Evolutionary conservation across 2,329 filamentous ascomycete genomes (phyloP), one percentile per base, ranked within the genome.

Genomic region (Furcasterigmium sp.): DNA sequence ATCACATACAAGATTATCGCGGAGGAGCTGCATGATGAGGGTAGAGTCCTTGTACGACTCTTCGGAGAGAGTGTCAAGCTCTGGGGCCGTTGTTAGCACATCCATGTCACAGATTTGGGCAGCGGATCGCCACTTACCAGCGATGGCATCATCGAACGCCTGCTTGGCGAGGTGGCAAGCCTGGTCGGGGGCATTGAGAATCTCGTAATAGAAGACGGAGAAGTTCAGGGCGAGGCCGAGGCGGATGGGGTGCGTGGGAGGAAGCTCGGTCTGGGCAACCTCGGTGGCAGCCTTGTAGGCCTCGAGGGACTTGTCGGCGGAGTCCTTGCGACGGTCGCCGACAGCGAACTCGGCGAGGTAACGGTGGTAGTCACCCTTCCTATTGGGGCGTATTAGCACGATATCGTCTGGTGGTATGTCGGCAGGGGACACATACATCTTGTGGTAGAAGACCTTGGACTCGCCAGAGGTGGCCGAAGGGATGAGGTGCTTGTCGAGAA

Each of bases 361-460:
- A 61, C 89, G 89, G 80, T 95, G 89, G 75, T 95, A 95, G 68
- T 95, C 89, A 73, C 89, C 90, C 84, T 95, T 95, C 89, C 89
- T 95, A 57, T 62, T 55, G 51, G 41, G n/a, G 32, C 15, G 5
- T 6, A 17, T 18, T 7, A 17, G n/a, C 7, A 35, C 8, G n/a
- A n/a, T n/a, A n/a, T n/a, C n/a, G n/a, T 17, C n/a, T 17, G 32
- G 7, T 7, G 23, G 23, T 11, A 13, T 19, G 18, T 44, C 15
- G 42, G 28, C 18, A 21, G 43, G 45, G 48, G 53, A 47, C 53
- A 78, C 87, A 59, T 76, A 96, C 91, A 97, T 97, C 84, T 97
- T 97, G 85, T 96, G 91, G 79, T 97, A 97, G 74, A 97, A 97
- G 67, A 97, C 91, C 84, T 96, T 97, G 69, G 90, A 95, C 80